Base-by-base conservation (phyloP, 495 filamentous ascomycete species). In the Neurospora sp. region DNA sequence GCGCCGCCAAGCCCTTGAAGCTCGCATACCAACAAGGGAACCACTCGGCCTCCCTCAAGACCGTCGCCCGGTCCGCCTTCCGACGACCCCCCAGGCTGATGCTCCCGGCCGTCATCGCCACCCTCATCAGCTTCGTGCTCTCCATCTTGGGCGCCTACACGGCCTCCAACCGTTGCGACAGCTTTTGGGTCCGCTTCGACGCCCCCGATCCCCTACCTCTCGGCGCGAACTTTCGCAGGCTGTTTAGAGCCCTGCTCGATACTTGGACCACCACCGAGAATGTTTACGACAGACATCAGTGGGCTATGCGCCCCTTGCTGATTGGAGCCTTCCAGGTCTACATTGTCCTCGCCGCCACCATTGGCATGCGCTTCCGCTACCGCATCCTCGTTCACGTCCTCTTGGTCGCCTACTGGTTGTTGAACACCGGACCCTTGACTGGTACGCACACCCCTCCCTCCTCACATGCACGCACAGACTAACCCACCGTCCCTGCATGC, bases 321-420 rank as follows among this genome's bases (percentile, higher is more conserved):
- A 83, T 88, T 73, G 87, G 87, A 3, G 87, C 87, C 3, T 89
- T 91, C 85, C 80, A 89, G 74, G 85, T 90, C 27, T 91, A 89
- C 73, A 81, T 89, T 44, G 79, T 87, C 53, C 77, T 89, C 9
- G 82, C 85, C 12, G 86, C 86, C 8, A 87, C 86, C 6, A 84
- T 87, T 76, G 88, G 86, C 69, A 85, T 88, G 79, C 87, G 86
- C 68, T 86, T 87, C 75, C 82, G 82, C 72, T 90, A 84, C 77
- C 83, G 89, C 20, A 78, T 91, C 70, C 78, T 85, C 16, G 81
- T 88, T 27, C 85, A 86, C 72, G 38, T 88, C 8, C 80, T 81
- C 3, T 80, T 88, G 76, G 78, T 83, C 39, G 76, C 84, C 16
- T 90, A 89, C 77, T 88, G 85, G 80, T 83, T 86, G 73, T 80